Conservation (phyloP, 768 basidiomycete species). For the Pleurotus tuber-regium region DNA sequence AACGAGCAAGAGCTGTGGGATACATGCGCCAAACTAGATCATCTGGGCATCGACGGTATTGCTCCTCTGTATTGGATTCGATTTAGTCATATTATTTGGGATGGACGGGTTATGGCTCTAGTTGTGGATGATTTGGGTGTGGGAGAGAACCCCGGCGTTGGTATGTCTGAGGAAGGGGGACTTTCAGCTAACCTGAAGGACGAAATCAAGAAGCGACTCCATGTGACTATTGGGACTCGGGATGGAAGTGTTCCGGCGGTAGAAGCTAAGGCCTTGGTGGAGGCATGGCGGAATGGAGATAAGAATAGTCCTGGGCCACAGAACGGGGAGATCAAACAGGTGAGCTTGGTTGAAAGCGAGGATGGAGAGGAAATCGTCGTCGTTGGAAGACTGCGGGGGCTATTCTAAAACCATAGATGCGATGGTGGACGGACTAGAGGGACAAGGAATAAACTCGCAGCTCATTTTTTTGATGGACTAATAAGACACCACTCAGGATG, state of each 20-base stretch:
- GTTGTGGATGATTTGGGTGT: conserved; percentile 60
- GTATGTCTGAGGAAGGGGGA: conserved; percentile 28
- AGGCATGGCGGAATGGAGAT: conserved; percentile 43
- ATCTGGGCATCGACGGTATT: conserved; percentile 15
- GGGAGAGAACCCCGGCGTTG: conserved; percentile 25
- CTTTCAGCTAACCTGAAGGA: conserved; percentile 48
- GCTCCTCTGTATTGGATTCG: conserved; percentile 60
- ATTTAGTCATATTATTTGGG: conserved; percentile 68
- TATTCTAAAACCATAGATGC: too few species aligned
- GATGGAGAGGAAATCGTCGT: neutral
- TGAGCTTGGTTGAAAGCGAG: neutral
- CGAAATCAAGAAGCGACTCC: conserved; percentile 52
- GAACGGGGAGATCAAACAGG: neutral
- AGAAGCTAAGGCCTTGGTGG: conserved; percentile 69
- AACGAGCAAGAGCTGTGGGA: conserved; percentile 39
- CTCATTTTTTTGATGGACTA: neutral
- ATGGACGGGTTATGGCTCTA: conserved; percentile 77
- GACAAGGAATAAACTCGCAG: neutral
- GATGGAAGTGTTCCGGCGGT: conserved; percentile 50
- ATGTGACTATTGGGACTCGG: conserved; percentile 85
- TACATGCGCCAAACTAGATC: conserved; percentile 44
- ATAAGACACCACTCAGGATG: neutral
- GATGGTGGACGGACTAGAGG: neutral
- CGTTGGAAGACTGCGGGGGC: conserved; percentile 1
- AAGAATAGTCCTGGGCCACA: conserved; percentile 12